Base-by-base conservation (phyloP, 2,329 filamentous ascomycete genomes). In the Pseudocercospora crystallina region DNA sequence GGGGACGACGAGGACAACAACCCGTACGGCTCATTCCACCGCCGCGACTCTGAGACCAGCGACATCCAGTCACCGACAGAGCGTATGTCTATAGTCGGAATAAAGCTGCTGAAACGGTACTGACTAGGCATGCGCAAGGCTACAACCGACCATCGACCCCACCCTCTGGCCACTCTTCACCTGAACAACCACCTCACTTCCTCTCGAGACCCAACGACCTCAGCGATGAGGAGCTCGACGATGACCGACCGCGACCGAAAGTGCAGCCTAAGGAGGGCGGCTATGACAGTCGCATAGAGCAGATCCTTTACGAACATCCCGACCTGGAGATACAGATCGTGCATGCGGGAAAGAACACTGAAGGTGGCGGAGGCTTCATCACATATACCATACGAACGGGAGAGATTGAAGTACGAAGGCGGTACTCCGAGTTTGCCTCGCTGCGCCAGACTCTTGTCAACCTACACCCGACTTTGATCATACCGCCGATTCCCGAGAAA, bases 1-100 rank as follows among this genome's bases (percentile, higher is more conserved):
- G 20, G 92, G 92, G 95, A 96, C 80, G 91, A 97, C 78, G 92
- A 97, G 75, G 90, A 97, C 69, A 97, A 97, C 75, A 97, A 97
- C 71, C 92, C 92, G 5, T 96, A 97, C 68, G 91, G 90, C 65
- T 92, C 89, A 71, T 96, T 95, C 76, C 89, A 94, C 71, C 87
- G 88, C 64, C 84, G 89, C 64, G 89, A 95, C 71, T 89, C 88
- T 56, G 83, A 87, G 69, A 80, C 83, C 39, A 89, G 86, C 26
- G 86, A 86, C 30, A 52, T 65, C 3, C 60, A 62, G 11, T 62
- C 63, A 39, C 62, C 63, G 10, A 59, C 38, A 30, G 58, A 65
- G 17, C 61, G 63, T 66, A 30, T 33, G 65, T 66, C 14, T 30
- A 26, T 13, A 36, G 8, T 7, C 7, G 4, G 20, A 26, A 26